Conservation (phyloP, 176 grass and related monocot genomes). For the Themeda triandra region DNA sequence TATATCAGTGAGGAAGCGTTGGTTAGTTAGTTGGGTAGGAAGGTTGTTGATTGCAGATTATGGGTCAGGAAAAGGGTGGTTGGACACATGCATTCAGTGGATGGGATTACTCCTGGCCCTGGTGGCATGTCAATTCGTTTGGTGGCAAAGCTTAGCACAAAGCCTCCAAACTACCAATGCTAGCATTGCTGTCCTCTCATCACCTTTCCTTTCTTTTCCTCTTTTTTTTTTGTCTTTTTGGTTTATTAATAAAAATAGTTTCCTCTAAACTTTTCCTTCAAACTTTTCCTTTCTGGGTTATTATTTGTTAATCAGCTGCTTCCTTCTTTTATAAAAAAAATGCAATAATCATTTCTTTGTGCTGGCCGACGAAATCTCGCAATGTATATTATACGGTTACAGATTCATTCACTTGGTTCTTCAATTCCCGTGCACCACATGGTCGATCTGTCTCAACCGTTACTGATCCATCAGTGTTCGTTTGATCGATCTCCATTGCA, state of each 20-base stretch:
- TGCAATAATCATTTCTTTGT: neutral
- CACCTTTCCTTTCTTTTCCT: neutral
- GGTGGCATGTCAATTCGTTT: conserved; percentile 48
- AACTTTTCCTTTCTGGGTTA: neutral
- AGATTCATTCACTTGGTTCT: neutral
- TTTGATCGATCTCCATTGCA: neutral
- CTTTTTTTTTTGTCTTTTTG: neutral
- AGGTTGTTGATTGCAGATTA: conserved; percentile 14
- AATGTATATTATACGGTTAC: neutral
- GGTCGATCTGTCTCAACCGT: neutral
- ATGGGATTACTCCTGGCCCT: conserved; percentile 28
- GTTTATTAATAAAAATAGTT: neutral
- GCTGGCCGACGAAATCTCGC: neutral
- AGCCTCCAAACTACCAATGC: neutral
- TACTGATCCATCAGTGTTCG: neutral
- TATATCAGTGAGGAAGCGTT: neutral
- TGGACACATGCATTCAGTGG: neutral
- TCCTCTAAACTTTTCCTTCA: neutral
- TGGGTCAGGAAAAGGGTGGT: conserved; percentile 4
- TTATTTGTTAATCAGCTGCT: neutral
- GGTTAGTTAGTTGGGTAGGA: conserved; percentile 3
- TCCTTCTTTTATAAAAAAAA: neutral
- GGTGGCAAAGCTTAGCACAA: conserved; percentile 34
- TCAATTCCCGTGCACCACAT: neutral
- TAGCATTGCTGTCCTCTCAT: neutral